A percentile compares a stretch with the other conserved stretches of the same genome.
Conservation (phyloP, 805 yeast genomes). For the Geotrichum ghanense region DNA sequence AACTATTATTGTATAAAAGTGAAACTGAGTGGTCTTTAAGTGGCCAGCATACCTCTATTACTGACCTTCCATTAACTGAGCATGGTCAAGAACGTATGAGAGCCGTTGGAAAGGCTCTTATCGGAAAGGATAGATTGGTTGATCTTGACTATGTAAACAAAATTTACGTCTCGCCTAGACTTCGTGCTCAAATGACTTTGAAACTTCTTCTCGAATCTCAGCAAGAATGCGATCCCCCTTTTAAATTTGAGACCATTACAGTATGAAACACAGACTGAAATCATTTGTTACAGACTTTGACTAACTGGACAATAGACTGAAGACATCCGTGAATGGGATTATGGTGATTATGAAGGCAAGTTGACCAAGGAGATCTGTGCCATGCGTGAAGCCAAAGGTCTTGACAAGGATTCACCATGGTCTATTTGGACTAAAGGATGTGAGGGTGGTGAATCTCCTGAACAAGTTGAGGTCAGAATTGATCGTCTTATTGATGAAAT, state of each 20-base stretch:
- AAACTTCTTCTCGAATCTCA: constrained; percentile 43
- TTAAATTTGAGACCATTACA: constrained; percentile 15
- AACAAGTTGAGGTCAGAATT: constrained; percentile 57
- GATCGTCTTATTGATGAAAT: constrained; percentile 60
- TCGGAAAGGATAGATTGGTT: constrained; percentile 49
- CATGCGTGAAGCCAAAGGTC: constrained; percentile 47
- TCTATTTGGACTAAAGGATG: constrained; percentile 88
- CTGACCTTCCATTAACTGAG: constrained; percentile 69
- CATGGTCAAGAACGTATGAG: constrained; percentile 70
- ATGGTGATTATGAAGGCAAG: constrained; percentile 90
- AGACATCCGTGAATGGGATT: constrained; percentile 88
- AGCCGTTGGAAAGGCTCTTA: constrained; percentile 59
- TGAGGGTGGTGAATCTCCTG: constrained; percentile 71
- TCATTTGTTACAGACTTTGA: background rate
- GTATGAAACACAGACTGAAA: constrained; percentile 2
- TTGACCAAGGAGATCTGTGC: constrained; percentile 54
- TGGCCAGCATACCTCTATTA: constrained; percentile 82
- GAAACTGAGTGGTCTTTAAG: constrained; percentile 95
- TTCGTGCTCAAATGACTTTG: constrained; percentile 66
- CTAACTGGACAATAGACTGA: constrained; percentile 29
- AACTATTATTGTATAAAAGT: constrained; percentile 14
- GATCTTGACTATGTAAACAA: constrained; percentile 51
- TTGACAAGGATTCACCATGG: constrained; percentile 44
- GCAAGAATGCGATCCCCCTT: constrained; percentile 17
- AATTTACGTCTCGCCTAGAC: constrained; percentile 72